Percentiles rank a stretch among this genome's conserved stretches.
These are phyloP conservation scores for Truncatella angustata DNA, from an alignment of 2,329 filamentous ascomycete species.

Conservation along the genomic window DNA sequence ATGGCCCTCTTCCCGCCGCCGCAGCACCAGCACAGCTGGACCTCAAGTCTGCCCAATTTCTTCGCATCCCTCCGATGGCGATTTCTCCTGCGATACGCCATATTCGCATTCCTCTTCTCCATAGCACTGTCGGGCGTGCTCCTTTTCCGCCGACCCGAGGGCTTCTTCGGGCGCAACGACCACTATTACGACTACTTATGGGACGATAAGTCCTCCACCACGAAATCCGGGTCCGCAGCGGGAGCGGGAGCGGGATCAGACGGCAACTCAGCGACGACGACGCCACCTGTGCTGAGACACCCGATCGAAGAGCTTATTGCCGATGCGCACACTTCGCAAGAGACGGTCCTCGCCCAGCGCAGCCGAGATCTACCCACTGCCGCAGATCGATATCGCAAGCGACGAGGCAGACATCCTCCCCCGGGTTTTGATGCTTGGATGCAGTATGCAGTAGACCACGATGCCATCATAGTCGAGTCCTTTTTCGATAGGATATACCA, in stretches of 20 bases:
- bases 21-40: not conserved
- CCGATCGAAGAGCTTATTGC: slow-evolving; percentile 51
- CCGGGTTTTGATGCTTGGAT: slow-evolving; percentile 64
- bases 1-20: not conserved
- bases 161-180: slow-evolving; percentile 16
- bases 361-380: slow-evolving; percentile 50
- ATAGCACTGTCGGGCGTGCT: slow-evolving; percentile 20
- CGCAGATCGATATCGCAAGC: slow-evolving; percentile 53
- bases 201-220: slow-evolving; percentile 8
- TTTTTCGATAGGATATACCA: slow-evolving; percentile 66
- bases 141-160: slow-evolving; percentile 20
- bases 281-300: slow-evolving; percentile 26
- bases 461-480: slow-evolving; percentile 59
- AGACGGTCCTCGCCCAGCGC: slow-evolving; percentile 38
- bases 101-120: slow-evolving; percentile 19
- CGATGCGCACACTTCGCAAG: slow-evolving; percentile 43
- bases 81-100: slow-evolving; percentile 19
- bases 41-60: not conserved
- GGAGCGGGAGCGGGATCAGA: not conserved
- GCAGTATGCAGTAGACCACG: slow-evolving; percentile 46
- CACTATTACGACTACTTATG: slow-evolving; percentile 24
- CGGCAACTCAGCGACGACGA: not conserved
- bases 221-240: not conserved
- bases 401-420: slow-evolving; percentile 59
- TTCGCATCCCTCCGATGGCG: slow-evolving; percentile 18